These are phyloP conservation scores for Coemansia sp. DNA, from an alignment of 192 early-diverging fungal genomes.

Conservation along the genomic window DNA sequence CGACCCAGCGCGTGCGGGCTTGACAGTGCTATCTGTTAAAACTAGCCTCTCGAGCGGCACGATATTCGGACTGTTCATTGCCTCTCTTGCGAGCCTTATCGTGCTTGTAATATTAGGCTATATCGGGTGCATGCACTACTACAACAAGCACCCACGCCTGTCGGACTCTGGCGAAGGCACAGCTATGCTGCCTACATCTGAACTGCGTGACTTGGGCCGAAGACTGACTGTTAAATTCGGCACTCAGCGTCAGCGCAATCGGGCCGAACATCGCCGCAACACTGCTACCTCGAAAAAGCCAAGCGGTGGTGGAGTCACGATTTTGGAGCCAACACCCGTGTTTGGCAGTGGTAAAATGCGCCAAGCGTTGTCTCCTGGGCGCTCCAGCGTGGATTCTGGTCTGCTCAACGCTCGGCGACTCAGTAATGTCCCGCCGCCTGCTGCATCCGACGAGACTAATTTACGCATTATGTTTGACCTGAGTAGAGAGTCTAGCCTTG, in stretches of 20 bases:
- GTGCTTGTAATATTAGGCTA: conserved; percentile 40
- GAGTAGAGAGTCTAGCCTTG: conserved; percentile 37
- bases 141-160: conserved; percentile 41
- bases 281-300: background rate
- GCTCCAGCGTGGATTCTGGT: conserved; percentile 12
- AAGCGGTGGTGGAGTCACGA: background rate
- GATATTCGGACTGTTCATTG: conserved; percentile 49
- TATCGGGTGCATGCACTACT: conserved; percentile 50
- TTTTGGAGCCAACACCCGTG: background rate
- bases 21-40: conserved; percentile 26
- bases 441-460: conserved; percentile 18
- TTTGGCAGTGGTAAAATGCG: conserved; percentile 11
- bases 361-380: conserved; percentile 6
- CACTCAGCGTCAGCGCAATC: conserved; percentile 19
- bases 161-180: conserved; percentile 29
- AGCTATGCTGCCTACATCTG: conserved; percentile 36
- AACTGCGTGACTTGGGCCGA: conserved; percentile 42
- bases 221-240: conserved; percentile 35
- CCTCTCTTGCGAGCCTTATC: conserved; percentile 33
- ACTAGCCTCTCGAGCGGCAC: conserved; percentile 38
- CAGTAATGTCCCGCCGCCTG: conserved; percentile 9
- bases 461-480: conserved; percentile 36
- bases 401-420: conserved; percentile 10
- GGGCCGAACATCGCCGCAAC: background rate
- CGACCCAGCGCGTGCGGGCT: conserved; percentile 31